Evolutionary conservation across 2,329 filamentous ascomycete genomes (phyloP).

Genomic region (Beauveria scarabaeidicola): DNA sequence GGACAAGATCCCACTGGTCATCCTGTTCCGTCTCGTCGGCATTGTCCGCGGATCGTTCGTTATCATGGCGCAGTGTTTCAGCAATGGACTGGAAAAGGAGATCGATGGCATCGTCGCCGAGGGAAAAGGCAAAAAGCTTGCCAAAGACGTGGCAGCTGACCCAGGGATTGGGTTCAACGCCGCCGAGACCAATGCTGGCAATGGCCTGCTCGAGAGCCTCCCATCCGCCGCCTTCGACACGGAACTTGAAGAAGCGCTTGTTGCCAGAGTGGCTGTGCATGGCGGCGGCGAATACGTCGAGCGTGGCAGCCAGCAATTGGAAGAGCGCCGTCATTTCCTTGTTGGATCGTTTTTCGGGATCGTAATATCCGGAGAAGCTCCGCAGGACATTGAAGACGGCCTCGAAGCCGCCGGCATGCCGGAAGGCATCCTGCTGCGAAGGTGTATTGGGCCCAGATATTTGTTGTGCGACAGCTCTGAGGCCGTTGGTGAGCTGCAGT

Average conservation of each 20-base stretch:
- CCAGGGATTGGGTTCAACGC: constrained; percentile 59
- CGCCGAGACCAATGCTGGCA: constrained; percentile 56
- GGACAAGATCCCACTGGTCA: constrained; percentile 30
- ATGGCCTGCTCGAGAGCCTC: constrained; percentile 64
- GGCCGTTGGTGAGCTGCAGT: constrained; percentile 41
- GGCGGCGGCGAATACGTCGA: constrained; percentile 65
- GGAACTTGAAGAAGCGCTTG: constrained; percentile 72
- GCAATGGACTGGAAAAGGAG: constrained; percentile 53
- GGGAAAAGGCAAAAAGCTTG: constrained; percentile 68
- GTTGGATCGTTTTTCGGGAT: constrained; percentile 51
- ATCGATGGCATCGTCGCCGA: constrained; percentile 69
- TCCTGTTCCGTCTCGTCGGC: constrained; percentile 26
- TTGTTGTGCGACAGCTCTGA: constrained; percentile 59
- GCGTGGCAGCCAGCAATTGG: constrained; percentile 59
- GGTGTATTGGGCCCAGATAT: constrained; percentile 40
- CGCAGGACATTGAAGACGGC: constrained; percentile 60
- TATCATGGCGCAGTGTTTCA: constrained; percentile 25
- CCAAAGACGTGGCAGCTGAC: constrained; percentile 69
- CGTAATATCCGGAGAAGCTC: constrained; percentile 67
- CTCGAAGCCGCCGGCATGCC: constrained; percentile 71
- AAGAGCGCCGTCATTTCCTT: constrained; percentile 59
- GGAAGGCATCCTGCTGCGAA: constrained; percentile 68
- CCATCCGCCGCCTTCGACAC: constrained; percentile 72
- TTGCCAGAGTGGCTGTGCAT: constrained; percentile 79
- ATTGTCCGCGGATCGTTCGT: constrained; percentile 17